A percentile compares a stretch with the other conserved stretches of the same genome.
Evolutionary conservation across 1,284 basidiomycete genomes (phyloP).

Genomic region (Ganoderma sp.): DNA sequence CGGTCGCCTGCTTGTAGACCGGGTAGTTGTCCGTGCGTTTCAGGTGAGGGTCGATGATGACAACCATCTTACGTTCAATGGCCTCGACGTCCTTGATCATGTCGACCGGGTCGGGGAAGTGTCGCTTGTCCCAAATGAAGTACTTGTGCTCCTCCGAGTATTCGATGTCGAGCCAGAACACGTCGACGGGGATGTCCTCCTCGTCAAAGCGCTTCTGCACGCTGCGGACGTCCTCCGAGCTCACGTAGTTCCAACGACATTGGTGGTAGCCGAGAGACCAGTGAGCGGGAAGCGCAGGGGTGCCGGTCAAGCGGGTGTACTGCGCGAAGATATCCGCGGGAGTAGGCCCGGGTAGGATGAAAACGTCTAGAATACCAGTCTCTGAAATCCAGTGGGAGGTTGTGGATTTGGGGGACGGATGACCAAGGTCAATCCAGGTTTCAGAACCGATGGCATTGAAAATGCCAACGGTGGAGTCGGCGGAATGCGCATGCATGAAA

Average conservation of each 20-base stretch:
- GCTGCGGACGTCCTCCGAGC: constrained; percentile 86
- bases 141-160: constrained; percentile 95
- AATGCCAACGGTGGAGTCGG: constrained; percentile 85
- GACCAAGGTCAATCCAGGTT: constrained; percentile 92
- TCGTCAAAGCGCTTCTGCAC: constrained; percentile 91
- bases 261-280: constrained; percentile 97
- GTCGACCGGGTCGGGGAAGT: constrained; percentile 91
- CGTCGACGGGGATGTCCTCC: constrained; percentile 94
- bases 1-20: constrained; percentile 85
- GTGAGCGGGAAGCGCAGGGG: constrained; percentile 85
- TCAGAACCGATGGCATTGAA: constrained; percentile 94
- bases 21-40: constrained; percentile 86
- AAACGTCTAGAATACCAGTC: constrained; percentile 93
- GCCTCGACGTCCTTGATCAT: constrained; percentile 93
- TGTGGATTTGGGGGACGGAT: constrained; percentile 66
- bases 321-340: constrained; percentile 84
- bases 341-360: constrained; percentile 90
- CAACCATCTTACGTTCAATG: constrained; percentile 93
- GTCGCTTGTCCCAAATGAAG: constrained; percentile 94
- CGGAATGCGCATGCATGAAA: constrained; percentile 90
- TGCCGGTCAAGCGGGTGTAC: constrained; percentile 86
- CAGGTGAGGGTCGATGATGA: constrained; percentile 96
- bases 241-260: constrained; percentile 98
- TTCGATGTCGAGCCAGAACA: constrained; percentile 99
- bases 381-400: constrained; percentile 97